Base-by-base conservation (phyloP, 805 yeast genomes). In the Starmerella vaccinii region DNA sequence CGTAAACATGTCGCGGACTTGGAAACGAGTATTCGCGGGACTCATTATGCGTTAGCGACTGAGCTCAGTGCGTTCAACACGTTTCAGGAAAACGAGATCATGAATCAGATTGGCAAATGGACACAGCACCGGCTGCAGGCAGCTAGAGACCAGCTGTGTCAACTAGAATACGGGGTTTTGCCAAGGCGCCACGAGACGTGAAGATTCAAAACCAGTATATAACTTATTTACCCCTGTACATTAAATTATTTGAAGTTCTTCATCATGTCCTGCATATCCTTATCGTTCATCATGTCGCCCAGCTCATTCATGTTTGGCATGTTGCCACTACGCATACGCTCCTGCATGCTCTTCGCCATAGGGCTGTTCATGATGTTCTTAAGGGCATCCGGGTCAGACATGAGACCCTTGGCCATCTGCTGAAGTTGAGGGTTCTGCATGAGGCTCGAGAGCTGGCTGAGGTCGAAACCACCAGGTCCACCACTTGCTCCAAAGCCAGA, bases 401-500 rank as follows among this genome's bases (percentile, higher is more conserved):
- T 85, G 79, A 87, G 73, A 63, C 77, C 76, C 68, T 84, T 89
- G 40, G 95, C 95, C 65, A 88, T 88, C 67, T 82, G 84, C 82
- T 82, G 82, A 54, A 90, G 67, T 68, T 82, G 90, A n/a, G 98
- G 98, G 68, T 89, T 88, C 68, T 76, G 80, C 81, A 89, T 75
- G 70, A 89, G 66, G 27, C 80, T 77, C 44, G 78, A 72, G 50
- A 87, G 71, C 57, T 77, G 74, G 8, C 72, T 72, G 21, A 75
- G 65, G 30, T 76, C 73, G n/a, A 87, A 68, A 24, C 85, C 95
- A 34, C 95, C 95, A 65, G 84, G 60, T 1, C 92, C 95, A 40
- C 56, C 46, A 12, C 50, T 49, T 5, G 53, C 55, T 15, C 49
- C 54, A 12, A 53, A 52, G 15, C 37, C 39, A 12, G 53, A 30